phyloP scores from a whole-genome alignment of 805 yeast species.

The baker's yeast (Saccharomyces cerevisiae) region DNA sequence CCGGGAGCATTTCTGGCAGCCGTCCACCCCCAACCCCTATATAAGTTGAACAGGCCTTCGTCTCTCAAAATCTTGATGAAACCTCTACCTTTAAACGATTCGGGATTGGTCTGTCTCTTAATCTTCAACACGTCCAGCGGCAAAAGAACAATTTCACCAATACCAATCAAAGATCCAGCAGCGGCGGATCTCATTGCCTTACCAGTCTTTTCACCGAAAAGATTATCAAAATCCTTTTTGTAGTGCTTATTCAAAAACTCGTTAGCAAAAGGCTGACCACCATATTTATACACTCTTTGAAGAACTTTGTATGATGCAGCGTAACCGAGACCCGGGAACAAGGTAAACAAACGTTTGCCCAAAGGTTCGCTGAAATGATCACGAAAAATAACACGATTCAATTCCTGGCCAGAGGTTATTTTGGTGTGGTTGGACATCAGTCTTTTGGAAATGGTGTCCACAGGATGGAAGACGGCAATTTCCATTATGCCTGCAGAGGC shows the following conservation, averaged over 20 bases:
- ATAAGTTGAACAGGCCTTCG: constrained; percentile 79
- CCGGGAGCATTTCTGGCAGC: constrained; percentile 99
- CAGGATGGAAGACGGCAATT: constrained; percentile 96
- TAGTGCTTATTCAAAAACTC: constrained; percentile 77
- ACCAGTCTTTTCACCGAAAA: constrained; percentile 90
- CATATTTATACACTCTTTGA: constrained; percentile 97
- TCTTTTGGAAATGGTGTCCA: constrained; percentile 95
- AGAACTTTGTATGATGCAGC: constrained; percentile 95
- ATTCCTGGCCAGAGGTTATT: constrained; percentile 52
- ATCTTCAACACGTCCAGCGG: constrained; percentile 96
- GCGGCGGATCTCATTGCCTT: constrained; percentile 95
- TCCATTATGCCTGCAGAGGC: constrained; percentile 97
- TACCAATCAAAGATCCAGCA: constrained; percentile 95
- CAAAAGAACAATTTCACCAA: constrained; percentile 91
- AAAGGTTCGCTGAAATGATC: constrained; percentile 68
- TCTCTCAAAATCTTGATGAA: constrained; percentile 76
- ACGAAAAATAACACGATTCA: constrained; percentile 81
- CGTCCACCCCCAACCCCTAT: constrained; percentile 99
- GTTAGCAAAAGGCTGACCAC: constrained; percentile 98
- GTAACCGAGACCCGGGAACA: constrained; percentile 96
- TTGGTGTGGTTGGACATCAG: constrained; percentile 74
- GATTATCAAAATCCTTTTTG: constrained; percentile 57
- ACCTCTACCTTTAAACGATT: constrained; percentile 97
- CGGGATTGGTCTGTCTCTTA: constrained; percentile 99
- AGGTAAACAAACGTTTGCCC: constrained; percentile 63